Conservation (phyloP, 179 eudicot genomes). For the Actinidia chinensis region DNA sequence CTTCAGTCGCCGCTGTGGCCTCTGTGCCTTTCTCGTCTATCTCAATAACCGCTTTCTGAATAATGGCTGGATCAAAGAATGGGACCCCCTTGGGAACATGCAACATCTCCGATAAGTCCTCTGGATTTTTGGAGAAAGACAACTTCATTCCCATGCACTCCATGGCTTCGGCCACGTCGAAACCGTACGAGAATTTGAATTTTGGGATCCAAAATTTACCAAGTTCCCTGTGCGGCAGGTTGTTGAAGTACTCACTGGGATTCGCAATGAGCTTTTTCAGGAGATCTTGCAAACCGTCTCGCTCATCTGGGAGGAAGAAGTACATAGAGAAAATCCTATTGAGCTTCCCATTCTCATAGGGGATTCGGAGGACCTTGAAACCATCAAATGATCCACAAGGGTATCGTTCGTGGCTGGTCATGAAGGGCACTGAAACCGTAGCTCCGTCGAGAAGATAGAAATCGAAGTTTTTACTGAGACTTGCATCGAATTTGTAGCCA, state of each 20-base stretch:
- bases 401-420: background rate
- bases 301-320: constrained; percentile 23
- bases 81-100: constrained; percentile 5
- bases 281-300: constrained; percentile 13
- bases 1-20: constrained; percentile 23
- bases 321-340: constrained; percentile 15
- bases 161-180: constrained; percentile 18
- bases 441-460: background rate
- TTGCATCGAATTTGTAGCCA: background rate
- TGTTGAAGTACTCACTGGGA: background rate
- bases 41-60: constrained; percentile 33
- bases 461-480: background rate
- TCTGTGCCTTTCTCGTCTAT: constrained; percentile 31
- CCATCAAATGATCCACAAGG: background rate
- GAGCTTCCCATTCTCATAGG: background rate
- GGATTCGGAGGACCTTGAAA: background rate
- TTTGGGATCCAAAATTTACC: constrained; percentile 23
- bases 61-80: constrained; percentile 11
- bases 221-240: background rate
- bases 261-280: constrained; percentile 11
- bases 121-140: constrained; percentile 17
- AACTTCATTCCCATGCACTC: constrained; percentile 25
- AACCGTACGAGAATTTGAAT: constrained; percentile 26
- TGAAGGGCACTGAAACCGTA: background rate
- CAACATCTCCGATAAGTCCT: constrained; percentile 22